phyloP scores from a whole-genome alignment of 179 eudicot species.

The Amaranthus tricolor region DNA sequence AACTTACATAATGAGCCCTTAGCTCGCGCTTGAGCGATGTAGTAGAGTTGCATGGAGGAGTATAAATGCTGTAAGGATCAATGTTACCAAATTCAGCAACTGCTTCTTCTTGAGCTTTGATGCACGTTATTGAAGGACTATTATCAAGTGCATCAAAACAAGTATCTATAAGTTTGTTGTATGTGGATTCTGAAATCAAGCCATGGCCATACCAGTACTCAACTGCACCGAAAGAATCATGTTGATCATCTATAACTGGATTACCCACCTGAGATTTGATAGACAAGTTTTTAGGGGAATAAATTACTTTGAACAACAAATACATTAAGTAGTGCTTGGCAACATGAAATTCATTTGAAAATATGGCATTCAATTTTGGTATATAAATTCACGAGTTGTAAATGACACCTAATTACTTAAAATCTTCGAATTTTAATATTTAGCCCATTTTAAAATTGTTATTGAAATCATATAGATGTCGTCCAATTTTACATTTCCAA shows the following conservation, averaged over 20 bases:
- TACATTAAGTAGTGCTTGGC: too few relatives aligned
- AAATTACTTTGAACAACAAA: too few relatives aligned
- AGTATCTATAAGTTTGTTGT: conserved; percentile 40
- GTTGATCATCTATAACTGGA: conserved; percentile 85
- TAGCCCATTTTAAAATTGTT: too few relatives aligned
- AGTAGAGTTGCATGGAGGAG: conserved; percentile 62
- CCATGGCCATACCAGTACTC: conserved; percentile 99
- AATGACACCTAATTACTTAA: too few relatives aligned
- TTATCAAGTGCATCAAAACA: conserved; percentile 65
- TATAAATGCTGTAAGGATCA: conserved; percentile 86
- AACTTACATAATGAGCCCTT: conserved; percentile 83
- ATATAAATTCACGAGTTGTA: too few relatives aligned
- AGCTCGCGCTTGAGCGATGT: conserved; percentile 45
- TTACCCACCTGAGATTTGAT: conserved; percentile 68
- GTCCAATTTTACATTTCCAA: too few relatives aligned
- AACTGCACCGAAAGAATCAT: conserved; percentile 84
- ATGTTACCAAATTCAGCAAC: conserved; percentile 74
- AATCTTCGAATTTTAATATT: too few relatives aligned
- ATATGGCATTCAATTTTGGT: too few relatives aligned
- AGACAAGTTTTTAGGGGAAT: background rate
- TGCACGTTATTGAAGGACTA: conserved; percentile 65
- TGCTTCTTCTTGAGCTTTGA: conserved; percentile 49
- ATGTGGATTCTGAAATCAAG: conserved; percentile 82
- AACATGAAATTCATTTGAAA: too few relatives aligned
- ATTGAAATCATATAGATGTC: too few relatives aligned